Evolutionary conservation across 305 asterid species (phyloP), one percentile per base, ranked within the genome.

Genomic region (Andrographis paniculata): DNA sequence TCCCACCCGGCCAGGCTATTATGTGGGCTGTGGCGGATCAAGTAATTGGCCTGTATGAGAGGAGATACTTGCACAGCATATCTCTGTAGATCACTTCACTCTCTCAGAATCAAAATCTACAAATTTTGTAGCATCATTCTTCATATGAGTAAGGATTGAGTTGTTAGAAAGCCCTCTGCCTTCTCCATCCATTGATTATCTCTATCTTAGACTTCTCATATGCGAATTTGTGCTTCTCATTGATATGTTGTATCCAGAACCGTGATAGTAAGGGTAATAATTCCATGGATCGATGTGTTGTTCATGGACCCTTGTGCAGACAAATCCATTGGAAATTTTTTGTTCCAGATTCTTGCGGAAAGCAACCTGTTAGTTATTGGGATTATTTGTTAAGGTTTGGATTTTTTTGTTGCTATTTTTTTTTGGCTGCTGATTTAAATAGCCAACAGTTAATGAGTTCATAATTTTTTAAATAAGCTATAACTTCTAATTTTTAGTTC

Each of bases 21-120:
- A 70, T 86, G 86, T 89, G 98, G 98, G 79, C 75, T 20, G 98
- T 89, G 63, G 94, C 95, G 37, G 98, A 89, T 76, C 98, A 89
- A 65, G 74, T 80, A 45, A 85, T 53, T 12, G 98, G 98, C 31
- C 60, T 89, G 23, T 89, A 85, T 31, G 98, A 89, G 78, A 85
- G 69, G 66, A 66, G 65, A 60, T 73, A 77, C 54, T 19, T 81
- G 12, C 62, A 52, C 18, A 76, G 48, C 43, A 74, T 67, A 21
- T 50, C 80, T 4, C 23, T 65, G 27, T 76, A 77, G 70, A 16
- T 16, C 14, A 13, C 45, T 13, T 33, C 22, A 9, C 7, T 17
- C 21, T 41, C 21, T 12, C 38, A 6, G 38, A 33, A 14, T 37
- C 7, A 12, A 37, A 13, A 13, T 14, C 8, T 13, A 2, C 14